Conservation (phyloP, 2,329 filamentous ascomycete species). For the Aureobasidium sp. region DNA sequence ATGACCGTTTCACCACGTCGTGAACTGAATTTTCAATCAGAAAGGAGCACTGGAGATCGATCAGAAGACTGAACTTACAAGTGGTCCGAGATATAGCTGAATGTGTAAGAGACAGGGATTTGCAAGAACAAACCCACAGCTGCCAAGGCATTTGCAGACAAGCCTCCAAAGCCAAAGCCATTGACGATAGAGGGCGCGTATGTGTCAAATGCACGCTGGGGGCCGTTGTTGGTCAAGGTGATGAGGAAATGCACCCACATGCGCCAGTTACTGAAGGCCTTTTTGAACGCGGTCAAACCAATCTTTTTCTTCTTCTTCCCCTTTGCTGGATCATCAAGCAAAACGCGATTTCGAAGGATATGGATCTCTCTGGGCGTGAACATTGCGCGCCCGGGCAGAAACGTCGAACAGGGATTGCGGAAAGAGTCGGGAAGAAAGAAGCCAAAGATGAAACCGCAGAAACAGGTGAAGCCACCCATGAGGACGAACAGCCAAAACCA, state of each 20-base stretch:
- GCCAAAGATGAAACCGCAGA: conserved; percentile 29
- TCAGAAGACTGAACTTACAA: conserved; percentile 35
- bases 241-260: conserved; percentile 30
- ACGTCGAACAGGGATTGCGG: conserved; percentile 25
- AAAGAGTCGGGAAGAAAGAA: conserved; percentile 28
- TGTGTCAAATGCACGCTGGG: conserved; percentile 27
- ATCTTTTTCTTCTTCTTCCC: conserved; percentile 27
- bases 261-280: conserved; percentile 28
- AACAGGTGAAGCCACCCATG: conserved; percentile 29
- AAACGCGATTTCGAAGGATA: conserved; percentile 25
- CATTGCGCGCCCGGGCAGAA: conserved; percentile 22
- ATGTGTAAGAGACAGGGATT: conserved; percentile 45
- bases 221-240: conserved; percentile 28
- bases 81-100: conserved; percentile 48
- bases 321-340: conserved; percentile 28
- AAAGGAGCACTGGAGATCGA: neutral
- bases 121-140: conserved; percentile 30
- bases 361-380: conserved; percentile 27
- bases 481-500: conserved; percentile 27
- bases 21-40: conserved; percentile 28
- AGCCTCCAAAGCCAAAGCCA: conserved; percentile 23
- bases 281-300: conserved; percentile 27
- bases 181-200: conserved; percentile 29
- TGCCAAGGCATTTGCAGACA: conserved; percentile 29
- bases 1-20: conserved; percentile 49